phyloP scores from a whole-genome alignment of 352 stramenopile species.

The Pythium grandisporangium region DNA sequence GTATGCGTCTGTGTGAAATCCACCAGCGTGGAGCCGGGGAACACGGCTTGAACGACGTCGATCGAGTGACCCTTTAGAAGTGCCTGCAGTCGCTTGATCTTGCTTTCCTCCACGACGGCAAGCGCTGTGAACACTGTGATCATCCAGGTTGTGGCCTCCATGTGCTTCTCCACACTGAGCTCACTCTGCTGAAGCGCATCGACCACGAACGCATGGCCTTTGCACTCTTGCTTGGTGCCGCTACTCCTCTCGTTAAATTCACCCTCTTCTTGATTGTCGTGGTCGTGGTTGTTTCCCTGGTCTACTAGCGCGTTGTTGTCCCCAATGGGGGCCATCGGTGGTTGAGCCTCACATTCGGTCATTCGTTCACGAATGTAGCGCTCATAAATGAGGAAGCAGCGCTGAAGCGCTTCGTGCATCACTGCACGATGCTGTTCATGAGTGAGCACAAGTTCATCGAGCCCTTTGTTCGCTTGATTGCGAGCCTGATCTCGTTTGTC shows the following conservation, averaged over 20 bases:
- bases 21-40: conserved; percentile 6
- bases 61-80: conserved; percentile 11
- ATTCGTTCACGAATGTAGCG: no score
- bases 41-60: background rate
- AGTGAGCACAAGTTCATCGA: conserved; percentile 27
- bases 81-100: conserved; percentile 24
- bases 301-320: no score
- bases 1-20: conserved; percentile 24
- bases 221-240: no score
- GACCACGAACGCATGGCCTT: no score
- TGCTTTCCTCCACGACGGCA: conserved; percentile 20
- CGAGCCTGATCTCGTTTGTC: conserved; percentile 5
- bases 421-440: conserved; percentile 21
- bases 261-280: no score
- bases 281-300: no score
- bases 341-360: no score
- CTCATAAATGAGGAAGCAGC: conserved; percentile 14
- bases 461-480: conserved; percentile 16
- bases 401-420: conserved; percentile 8
- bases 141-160: conserved; percentile 32
- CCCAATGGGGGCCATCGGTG: no score
- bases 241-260: no score
- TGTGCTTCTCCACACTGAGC: no score
- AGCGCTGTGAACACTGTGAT: conserved; percentile 26
- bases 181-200: conserved; percentile 3